A percentile compares a stretch with the other conserved stretches of the same genome.
These are phyloP conservation scores for Nicotiana obtusifolia DNA, from an alignment of 257 asterid genomes.

Conservation along the genomic window DNA sequence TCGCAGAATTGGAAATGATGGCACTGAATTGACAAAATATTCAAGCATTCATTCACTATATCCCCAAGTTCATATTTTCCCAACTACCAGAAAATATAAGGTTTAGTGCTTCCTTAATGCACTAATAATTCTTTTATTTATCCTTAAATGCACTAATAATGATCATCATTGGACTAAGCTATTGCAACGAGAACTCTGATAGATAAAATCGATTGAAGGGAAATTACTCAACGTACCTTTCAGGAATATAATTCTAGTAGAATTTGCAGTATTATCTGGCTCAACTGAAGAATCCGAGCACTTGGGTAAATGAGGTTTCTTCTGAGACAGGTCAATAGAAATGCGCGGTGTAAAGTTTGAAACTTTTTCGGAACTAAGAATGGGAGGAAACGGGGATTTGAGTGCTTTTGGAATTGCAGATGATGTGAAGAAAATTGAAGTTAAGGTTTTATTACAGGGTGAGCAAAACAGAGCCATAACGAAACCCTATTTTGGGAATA, in stretches of 20 bases:
- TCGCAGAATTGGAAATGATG: background rate
- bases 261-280: background rate
- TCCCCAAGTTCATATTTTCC: background rate
- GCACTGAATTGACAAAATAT: background rate
- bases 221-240: background rate
- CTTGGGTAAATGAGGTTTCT: background rate
- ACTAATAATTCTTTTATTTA: background rate
- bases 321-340: background rate
- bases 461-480: constrained; percentile 3
- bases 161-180: background rate
- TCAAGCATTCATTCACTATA: background rate
- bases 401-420: background rate
- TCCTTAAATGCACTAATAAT: background rate
- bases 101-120: background rate
- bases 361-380: background rate
- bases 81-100: background rate
- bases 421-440: background rate
- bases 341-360: background rate
- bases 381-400: background rate
- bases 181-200: background rate
- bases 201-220: background rate
- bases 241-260: background rate
- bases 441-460: background rate
- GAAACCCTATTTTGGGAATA: background rate
- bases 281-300: background rate